A percentile compares a stretch with the other conserved stretches of the same genome.
Conservation (phyloP, 257 asterid species). For the Plantago ovata region DNA sequence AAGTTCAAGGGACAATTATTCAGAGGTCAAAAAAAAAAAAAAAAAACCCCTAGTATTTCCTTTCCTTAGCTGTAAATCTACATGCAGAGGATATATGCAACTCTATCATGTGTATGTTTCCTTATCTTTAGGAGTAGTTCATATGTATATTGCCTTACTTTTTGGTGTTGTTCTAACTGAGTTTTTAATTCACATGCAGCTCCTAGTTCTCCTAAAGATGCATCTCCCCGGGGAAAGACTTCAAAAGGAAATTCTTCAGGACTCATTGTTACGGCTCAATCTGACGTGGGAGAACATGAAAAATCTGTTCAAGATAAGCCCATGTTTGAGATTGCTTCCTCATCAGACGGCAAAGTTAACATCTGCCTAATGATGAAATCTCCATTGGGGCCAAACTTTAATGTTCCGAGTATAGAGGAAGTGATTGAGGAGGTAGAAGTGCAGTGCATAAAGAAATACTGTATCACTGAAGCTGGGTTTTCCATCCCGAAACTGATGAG, state of each 20-base stretch:
- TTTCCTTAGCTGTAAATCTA: too few relatives aligned
- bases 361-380: constrained; percentile 25
- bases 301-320: constrained; percentile 6
- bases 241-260: constrained; percentile 22
- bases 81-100: too few relatives aligned
- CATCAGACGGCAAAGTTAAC: constrained; percentile 37
- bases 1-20: too few relatives aligned
- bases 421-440: constrained; percentile 34
- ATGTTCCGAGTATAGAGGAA: constrained; percentile 25
- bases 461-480: constrained; percentile 33
- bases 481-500: constrained; percentile 32
- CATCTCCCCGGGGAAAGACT: constrained; percentile 15
- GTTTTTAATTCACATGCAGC: constrained; percentile 14
- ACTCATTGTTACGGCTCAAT: constrained; percentile 12
- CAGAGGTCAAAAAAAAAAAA: too few relatives aligned
- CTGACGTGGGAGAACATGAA: constrained; percentile 17
- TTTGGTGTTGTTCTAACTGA: background rate
- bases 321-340: constrained; percentile 36
- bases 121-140: background rate
- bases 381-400: constrained; percentile 16
- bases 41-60: too few relatives aligned
- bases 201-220: constrained; percentile 19
- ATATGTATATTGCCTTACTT: background rate
- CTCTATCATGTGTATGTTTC: background rate
- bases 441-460: too few relatives aligned